Conservation (phyloP, 108 stramenopile genomes). For the Schizochytrium sp. region DNA sequence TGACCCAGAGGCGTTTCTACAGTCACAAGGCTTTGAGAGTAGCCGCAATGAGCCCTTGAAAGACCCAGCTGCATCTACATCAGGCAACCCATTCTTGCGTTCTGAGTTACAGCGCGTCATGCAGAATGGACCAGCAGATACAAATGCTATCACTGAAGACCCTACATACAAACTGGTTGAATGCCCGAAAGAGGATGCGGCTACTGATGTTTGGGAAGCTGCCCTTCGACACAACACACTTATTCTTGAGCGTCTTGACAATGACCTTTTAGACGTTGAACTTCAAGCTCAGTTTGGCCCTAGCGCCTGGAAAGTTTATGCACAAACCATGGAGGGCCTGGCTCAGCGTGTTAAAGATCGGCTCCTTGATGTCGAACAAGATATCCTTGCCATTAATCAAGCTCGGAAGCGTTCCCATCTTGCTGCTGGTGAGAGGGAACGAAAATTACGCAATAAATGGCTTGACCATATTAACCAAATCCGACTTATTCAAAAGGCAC, state of each 20-base stretch:
- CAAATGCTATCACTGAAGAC: not conserved
- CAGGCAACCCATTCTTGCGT: not conserved
- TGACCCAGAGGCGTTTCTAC: not conserved
- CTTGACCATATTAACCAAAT: not conserved
- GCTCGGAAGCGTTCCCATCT: not conserved
- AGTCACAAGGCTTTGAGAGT: not conserved
- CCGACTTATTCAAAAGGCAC: not conserved
- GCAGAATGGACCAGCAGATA: not conserved
- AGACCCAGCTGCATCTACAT: not conserved
- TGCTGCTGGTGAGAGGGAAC: not conserved
- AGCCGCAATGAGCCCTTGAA: slow-evolving; percentile 23
- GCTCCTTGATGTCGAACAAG: not conserved
- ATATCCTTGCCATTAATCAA: not conserved
- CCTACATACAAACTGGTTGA: not conserved
- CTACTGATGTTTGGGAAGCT: not conserved
- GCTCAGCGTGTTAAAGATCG: not conserved
- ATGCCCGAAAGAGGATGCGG: not conserved
- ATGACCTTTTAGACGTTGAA: slow-evolving; percentile 11
- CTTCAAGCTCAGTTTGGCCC: slow-evolving; percentile 14
- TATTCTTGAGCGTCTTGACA: slow-evolving; percentile 13
- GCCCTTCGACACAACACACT: not conserved
- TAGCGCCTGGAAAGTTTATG: slow-evolving; percentile 26
- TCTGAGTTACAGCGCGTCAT: slow-evolving; percentile 19
- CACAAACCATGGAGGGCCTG: slow-evolving; percentile 37
- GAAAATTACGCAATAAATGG: slow-evolving; percentile 38